Evolutionary conservation across 2,329 filamentous ascomycete species (phyloP), one percentile per base, ranked within the genome.

Genomic region (Colletotrichum viniferum): DNA sequence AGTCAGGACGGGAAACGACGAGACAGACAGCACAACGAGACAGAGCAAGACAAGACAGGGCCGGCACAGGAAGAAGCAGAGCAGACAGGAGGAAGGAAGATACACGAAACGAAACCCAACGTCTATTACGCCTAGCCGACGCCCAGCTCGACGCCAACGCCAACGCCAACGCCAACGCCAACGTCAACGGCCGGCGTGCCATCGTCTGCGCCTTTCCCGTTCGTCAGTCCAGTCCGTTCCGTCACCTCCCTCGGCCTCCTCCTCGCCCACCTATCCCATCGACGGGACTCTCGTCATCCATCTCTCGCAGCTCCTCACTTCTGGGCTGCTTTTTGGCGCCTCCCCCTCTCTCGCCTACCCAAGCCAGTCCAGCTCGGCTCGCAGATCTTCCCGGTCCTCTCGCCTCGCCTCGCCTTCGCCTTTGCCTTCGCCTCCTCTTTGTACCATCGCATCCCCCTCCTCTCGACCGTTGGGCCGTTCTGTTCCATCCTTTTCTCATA

Each of bases 151-250:
- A 52, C n/a, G n/a, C 34, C 34, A 68, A 62, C n/a, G 58, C 18
- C 58, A 43, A 52, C n/a, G n/a, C 34, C 34, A 68, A 62, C n/a
- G 58, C 18, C 58, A 43, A 62, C 58, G 58, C 28, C 58, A 43
- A 48, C 32, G 66, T n/a, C 38, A 38, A 65, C 36, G 36, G 38
- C 61, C 14, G 14, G n/a, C 34, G 21, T 24, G 24, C 38, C 56
- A 36, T 73, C 64, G 69, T 64, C 36, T 73, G 56, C 71, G 58
- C 58, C 72, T 66, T 52, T 66, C 36, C 71, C 71, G 67, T 61
- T n/a, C 43, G 43, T 52, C 43, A 52, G 52, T 28, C 43, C 43
- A 52, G 52, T 36, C 43, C 43, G 30, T 30, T 55, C 63, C 64
- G 43, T 34, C 52, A 34, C 64, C 43, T 52, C n/a, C 43, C 43